Evolutionary conservation across 352 stramenopile genomes (phyloP), one percentile per base, ranked within the genome.

Genomic region (Globisporangium spiculum): DNA sequence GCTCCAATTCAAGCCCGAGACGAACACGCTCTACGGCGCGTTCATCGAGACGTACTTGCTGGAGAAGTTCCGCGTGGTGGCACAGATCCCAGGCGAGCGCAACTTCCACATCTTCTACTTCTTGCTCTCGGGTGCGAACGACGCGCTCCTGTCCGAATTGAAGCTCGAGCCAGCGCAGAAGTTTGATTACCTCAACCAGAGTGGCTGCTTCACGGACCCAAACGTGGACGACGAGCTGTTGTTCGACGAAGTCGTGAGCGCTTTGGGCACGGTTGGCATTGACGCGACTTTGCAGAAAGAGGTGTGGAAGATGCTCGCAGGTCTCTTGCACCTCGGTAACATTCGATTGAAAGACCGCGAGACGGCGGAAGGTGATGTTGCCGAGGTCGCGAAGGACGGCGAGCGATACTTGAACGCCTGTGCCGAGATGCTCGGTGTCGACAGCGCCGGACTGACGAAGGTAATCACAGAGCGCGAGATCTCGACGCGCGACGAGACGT

Each of bases 101-200:
- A 97, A 97, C 74, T 97, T 96, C 70, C 91, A 97, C 73, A 92
- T 97, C 64, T 96, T 97, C 55, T 97, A 97, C 81, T 94, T 96
- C 38, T 67, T 97, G 66, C 76, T 96, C 7, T 81, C 85, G 1
- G 88, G 86, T 60, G 89, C 88, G 20, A 75, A 87, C 53, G 80
- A 92, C 66, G 66, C 81, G n/a, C 57, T 96, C 61, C 57, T 69
- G 0, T 72, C 74, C 18, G 74, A 93, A 60, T 67, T 96, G n/a
- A 73, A 89, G 66, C 74, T 96, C 24, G 75, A 83, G 66, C 20
- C 73, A 0, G 75, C 83, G 16, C 68, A 85, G 36, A 79, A 89
- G 48, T 97, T 86, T 55, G 71, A 80, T 20, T 97, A 97, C 70
- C 68, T 96, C 36, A 97, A 97, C 77, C 90, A 96, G 65, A 96